Evolutionary conservation across 495 filamentous ascomycete species (phyloP).

Genomic region (Penicillium egyptiacum): DNA sequence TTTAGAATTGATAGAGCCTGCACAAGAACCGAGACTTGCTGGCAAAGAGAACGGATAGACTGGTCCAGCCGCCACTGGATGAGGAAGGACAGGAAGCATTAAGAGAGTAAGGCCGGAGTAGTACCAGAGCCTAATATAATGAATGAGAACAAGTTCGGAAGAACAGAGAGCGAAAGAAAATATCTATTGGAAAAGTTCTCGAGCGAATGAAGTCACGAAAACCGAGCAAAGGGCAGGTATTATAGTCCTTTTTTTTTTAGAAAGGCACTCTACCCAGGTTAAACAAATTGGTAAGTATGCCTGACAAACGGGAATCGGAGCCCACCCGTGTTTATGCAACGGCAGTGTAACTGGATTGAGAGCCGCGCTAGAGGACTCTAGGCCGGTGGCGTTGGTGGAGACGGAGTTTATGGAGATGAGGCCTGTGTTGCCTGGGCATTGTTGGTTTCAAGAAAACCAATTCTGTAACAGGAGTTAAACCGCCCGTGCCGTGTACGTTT

Average conservation of each 20-base stretch:
- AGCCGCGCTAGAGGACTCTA: conserved; percentile 32
- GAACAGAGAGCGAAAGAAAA: not conserved
- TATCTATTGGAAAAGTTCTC: not conserved
- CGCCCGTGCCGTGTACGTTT: conserved; percentile 9
- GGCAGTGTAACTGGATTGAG: conserved; percentile 26
- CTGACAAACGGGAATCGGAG: conserved; percentile 23
- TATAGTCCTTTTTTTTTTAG: conserved; percentile 17
- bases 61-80: conserved; percentile 37
- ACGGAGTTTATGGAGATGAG: conserved; percentile 18
- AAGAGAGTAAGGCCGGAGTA: conserved; percentile 13
- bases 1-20: conserved; percentile 36
- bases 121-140: conserved; percentile 2
- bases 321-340: conserved; percentile 18
- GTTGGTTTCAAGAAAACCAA: conserved; percentile 10
- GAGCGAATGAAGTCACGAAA: conserved; percentile 12
- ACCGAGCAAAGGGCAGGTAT: conserved; percentile 20
- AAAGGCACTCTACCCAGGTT: conserved; percentile 16
- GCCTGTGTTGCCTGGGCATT: conserved; percentile 12
- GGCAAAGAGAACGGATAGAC: conserved; percentile 37
- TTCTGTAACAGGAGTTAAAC: conserved; percentile 14
- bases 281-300: conserved; percentile 22
- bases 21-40: conserved; percentile 34
- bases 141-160: conserved; percentile 3
- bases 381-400: conserved; percentile 20
- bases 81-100: conserved; percentile 41